Conservation (phyloP, 352 stramenopile genomes). For the Phytophthora cactorum region DNA sequence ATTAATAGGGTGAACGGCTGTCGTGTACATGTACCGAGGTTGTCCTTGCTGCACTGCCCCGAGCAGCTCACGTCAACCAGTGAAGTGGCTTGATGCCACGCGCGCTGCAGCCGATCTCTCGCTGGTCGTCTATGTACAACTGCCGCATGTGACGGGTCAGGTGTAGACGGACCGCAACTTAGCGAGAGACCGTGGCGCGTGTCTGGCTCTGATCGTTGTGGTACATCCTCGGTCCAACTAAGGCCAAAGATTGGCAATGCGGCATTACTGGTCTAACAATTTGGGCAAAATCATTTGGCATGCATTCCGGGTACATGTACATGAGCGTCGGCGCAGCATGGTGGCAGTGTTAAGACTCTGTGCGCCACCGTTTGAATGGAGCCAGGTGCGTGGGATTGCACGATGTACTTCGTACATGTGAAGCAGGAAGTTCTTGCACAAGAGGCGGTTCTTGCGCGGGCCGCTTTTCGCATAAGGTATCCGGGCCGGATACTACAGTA, state of each 20-base stretch:
- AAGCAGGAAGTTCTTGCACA: constrained; percentile 1
- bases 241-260: no score
- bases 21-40: no score
- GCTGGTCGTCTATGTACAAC: constrained; percentile 17
- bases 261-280: no score
- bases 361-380: constrained; percentile 1
- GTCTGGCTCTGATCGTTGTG: constrained; percentile 19
- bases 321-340: no score
- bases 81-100: background rate
- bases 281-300: no score
- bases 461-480: constrained; percentile 37
- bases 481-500: background rate
- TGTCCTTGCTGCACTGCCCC: no score
- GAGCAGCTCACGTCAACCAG: no score
- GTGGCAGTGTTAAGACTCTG: background rate
- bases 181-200: background rate
- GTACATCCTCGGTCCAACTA: background rate
- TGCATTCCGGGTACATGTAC: no score
- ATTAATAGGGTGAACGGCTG: no score
- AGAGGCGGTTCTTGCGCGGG: constrained; percentile 21
- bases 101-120: constrained; percentile 9
- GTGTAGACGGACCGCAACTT: constrained; percentile 18
- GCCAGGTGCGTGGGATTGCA: constrained; percentile 16
- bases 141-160: constrained; percentile 29
- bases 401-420: constrained; percentile 4